A percentile compares a stretch with the other conserved stretches of the same genome.
These are phyloP conservation scores for Collybia nuda DNA, from an alignment of 768 basidiomycete species.

Conservation along the genomic window DNA sequence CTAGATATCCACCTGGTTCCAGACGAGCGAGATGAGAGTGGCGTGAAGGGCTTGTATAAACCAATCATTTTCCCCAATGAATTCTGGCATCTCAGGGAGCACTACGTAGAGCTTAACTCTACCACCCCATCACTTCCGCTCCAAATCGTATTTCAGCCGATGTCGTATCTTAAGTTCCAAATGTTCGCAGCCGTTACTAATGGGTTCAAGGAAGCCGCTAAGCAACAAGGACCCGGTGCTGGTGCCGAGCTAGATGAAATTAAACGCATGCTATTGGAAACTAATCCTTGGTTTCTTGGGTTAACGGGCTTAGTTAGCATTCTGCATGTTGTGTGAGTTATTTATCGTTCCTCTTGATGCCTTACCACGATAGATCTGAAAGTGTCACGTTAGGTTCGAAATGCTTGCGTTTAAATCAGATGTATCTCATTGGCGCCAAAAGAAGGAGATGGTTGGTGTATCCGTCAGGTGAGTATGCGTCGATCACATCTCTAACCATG, in stretches of 20 bases:
- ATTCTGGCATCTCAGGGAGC: conserved; percentile 88
- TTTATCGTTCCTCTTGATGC: too few relatives aligned
- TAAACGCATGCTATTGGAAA: conserved; percentile 90
- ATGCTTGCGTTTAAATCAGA: conserved; percentile 96
- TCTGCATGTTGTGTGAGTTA: conserved; percentile 79
- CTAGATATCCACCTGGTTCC: conserved; percentile 67
- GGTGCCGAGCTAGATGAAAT: conserved; percentile 88
- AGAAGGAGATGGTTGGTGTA: conserved; percentile 93
- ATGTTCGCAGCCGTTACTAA: conserved; percentile 81
- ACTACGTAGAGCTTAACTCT: conserved; percentile 82
- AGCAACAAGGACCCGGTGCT: conserved; percentile 62
- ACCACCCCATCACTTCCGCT: conserved; percentile 80
- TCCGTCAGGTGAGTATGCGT: conserved; percentile 70
- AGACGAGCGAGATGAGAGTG: conserved; percentile 59
- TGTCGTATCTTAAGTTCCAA: conserved; percentile 87
- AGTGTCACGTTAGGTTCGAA: conserved; percentile 63
- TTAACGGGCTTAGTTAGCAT: conserved; percentile 84
- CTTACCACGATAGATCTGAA: too few relatives aligned
- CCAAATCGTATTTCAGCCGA: conserved; percentile 80
- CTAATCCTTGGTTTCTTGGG: conserved; percentile 84
- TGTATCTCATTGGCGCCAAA: conserved; percentile 93
- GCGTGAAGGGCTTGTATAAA: conserved; percentile 71
- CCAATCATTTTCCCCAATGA: conserved; percentile 93
- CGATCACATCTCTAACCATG: conserved; percentile 1
- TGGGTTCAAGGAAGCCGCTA: conserved; percentile 85